phyloP scores from a whole-genome alignment of 2,329 filamentous ascomycete species.

The Aspergillus terreus region DNA sequence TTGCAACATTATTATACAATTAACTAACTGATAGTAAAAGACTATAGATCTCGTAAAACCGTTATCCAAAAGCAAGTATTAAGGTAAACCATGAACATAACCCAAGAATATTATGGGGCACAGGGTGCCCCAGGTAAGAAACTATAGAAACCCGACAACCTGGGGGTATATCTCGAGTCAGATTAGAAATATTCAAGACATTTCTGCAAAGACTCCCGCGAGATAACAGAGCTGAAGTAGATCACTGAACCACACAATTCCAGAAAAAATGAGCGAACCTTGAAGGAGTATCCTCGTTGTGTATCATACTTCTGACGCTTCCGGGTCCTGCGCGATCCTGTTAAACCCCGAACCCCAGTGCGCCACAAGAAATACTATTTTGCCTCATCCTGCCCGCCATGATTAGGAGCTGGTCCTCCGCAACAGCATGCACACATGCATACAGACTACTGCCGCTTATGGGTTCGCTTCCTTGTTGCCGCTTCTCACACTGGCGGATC shows the following conservation, averaged over 20 bases:
- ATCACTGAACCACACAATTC: too few species aligned
- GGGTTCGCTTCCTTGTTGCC: slow-evolving; percentile 26
- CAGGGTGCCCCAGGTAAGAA: background rate
- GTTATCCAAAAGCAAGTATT: slow-evolving; percentile 6
- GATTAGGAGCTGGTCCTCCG: too few species aligned
- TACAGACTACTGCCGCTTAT: slow-evolving; percentile 11
- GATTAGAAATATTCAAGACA: background rate
- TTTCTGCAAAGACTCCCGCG: background rate
- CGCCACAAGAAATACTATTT: background rate
- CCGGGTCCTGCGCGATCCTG: background rate
- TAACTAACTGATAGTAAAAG: slow-evolving; percentile 5
- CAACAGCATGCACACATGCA: background rate
- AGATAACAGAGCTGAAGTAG: too few species aligned
- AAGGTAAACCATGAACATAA: slow-evolving; percentile 13
- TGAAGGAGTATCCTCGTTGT: background rate
- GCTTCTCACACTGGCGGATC: slow-evolving; percentile 24
- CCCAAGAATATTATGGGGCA: background rate
- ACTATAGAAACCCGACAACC: background rate
- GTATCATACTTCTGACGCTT: too few species aligned
- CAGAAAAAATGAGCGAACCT: background rate
- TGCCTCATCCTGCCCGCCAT: too few species aligned
- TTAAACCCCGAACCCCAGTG: background rate
- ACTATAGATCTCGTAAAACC: slow-evolving; percentile 9
- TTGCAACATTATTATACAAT: slow-evolving; percentile 17
- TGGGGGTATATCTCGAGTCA: background rate